Conservation (phyloP, 208 protist genomes). For the Naegleria lovaniensis region DNA sequence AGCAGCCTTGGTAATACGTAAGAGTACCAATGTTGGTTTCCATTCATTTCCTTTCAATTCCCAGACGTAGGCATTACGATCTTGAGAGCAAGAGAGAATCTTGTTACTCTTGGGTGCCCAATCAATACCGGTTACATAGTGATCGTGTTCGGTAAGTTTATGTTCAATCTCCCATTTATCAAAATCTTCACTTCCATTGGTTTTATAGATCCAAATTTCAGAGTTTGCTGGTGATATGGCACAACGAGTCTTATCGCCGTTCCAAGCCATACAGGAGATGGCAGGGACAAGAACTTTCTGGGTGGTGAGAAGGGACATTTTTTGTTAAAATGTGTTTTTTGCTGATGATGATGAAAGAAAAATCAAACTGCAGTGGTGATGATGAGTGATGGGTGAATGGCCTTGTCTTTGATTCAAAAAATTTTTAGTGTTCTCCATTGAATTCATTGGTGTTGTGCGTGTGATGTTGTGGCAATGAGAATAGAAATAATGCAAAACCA, state of each 20-base stretch:
- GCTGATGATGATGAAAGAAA: too few species aligned
- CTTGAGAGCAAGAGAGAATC: conserved; percentile 79
- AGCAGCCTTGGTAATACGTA: conserved; percentile 65
- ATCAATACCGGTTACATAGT: conserved; percentile 69
- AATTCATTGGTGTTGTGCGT: too few species aligned
- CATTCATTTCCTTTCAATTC: conserved; percentile 50
- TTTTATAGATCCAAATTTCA: conserved; percentile 64
- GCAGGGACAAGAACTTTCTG: background rate
- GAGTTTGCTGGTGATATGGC: conserved; percentile 68
- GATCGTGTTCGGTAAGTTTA: conserved; percentile 56
- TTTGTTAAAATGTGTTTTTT: background rate
- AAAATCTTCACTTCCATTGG: conserved; percentile 35
- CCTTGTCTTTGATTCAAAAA: too few species aligned
- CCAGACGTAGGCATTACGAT: conserved; percentile 90
- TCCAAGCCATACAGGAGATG: conserved; percentile 72
- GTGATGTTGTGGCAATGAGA: too few species aligned
- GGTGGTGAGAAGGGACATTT: background rate
- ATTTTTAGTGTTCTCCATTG: too few species aligned
- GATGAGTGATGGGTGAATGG: too few species aligned
- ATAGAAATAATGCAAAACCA: too few species aligned
- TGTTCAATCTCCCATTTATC: conserved; percentile 42
- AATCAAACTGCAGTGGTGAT: too few species aligned
- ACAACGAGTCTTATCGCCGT: conserved; percentile 55
- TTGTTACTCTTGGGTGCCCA: conserved; percentile 68
- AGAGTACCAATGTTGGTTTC: conserved; percentile 74